phyloP scores from a whole-genome alignment of 1,284 basidiomycete genomes.

The Irpex rosettiformis region DNA sequence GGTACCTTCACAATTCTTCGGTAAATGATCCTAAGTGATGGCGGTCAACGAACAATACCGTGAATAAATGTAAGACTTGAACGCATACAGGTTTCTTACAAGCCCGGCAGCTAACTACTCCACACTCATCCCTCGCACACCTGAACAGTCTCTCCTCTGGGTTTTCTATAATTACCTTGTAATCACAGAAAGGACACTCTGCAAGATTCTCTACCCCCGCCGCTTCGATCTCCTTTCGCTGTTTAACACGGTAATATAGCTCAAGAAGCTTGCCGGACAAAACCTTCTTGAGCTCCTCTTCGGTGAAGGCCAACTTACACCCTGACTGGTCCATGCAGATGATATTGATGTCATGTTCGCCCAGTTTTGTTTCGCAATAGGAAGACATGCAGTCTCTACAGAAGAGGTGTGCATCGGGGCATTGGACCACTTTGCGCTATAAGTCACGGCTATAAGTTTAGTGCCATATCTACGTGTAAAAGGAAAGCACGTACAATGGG shows the following conservation, averaged over 20 bases:
- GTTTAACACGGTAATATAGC: constrained; percentile 74
- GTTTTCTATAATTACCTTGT: constrained; percentile 77
- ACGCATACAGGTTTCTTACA: constrained; percentile 70
- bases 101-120: constrained; percentile 67
- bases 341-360: constrained; percentile 44
- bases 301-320: constrained; percentile 67
- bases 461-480: background rate
- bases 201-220: constrained; percentile 74
- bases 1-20: constrained; percentile 79
- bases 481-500: constrained; percentile 28
- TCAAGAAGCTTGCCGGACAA: constrained; percentile 59
- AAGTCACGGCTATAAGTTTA: no score
- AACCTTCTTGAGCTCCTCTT: constrained; percentile 62
- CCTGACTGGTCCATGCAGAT: constrained; percentile 79
- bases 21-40: constrained; percentile 68
- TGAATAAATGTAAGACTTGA: background rate
- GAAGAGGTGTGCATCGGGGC: constrained; percentile 66
- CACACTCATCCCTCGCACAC: constrained; percentile 74
- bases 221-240: constrained; percentile 72
- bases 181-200: constrained; percentile 87
- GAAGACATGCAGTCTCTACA: constrained; percentile 44
- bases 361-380: constrained; percentile 33
- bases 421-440: constrained; percentile 83
- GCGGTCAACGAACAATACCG: constrained; percentile 3
- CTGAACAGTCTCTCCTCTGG: constrained; percentile 73